These are phyloP conservation scores for Phoma herbarum DNA, from an alignment of 2,329 filamentous ascomycete species.

Conservation along the genomic window DNA sequence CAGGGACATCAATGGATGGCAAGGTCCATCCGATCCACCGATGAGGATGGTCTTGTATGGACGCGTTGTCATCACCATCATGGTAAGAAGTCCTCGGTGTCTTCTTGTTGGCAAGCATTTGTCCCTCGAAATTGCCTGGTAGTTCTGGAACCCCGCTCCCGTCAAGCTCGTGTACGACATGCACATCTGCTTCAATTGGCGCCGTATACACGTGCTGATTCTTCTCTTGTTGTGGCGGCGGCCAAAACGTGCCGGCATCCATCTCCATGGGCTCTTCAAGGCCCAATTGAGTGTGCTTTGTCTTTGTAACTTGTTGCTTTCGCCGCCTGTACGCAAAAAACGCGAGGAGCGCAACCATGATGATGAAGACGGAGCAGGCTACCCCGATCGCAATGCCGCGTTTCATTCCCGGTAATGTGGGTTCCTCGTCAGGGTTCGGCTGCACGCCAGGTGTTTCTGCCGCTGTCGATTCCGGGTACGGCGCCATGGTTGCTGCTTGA, in stretches of 20 bases:
- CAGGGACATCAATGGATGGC: conserved; percentile 13
- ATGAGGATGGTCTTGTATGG: conserved; percentile 12
- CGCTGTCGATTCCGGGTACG: conserved; percentile 13
- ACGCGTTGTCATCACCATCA: conserved; percentile 23
- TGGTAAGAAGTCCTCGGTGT: conserved; percentile 12
- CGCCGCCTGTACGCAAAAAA: conserved; percentile 35
- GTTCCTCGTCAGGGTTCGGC: conserved; percentile 1
- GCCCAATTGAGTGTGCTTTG: conserved; percentile 12
- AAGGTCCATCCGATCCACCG: conserved; percentile 24
- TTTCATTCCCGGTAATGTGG: conserved; percentile 41
- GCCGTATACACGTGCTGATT: conserved; percentile 14
- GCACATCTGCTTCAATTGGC: conserved; percentile 35
- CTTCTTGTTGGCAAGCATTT: conserved; percentile 25
- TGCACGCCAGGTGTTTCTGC: conserved; percentile 3
- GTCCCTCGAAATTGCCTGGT: conserved; percentile 25
- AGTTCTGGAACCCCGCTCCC: conserved; percentile 33
- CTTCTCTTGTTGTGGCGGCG: conserved; percentile 26
- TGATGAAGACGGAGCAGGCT: conserved; percentile 33
- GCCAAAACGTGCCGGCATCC: conserved; percentile 14
- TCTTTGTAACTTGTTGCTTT: conserved; percentile 21
- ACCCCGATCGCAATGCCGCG: conserved; percentile 43
- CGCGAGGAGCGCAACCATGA: conserved; percentile 35
- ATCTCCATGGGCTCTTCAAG: conserved; percentile 16
- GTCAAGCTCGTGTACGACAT: conserved; percentile 34
- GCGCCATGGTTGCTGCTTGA: conserved; percentile 15